Conservation (phyloP, 148 eudicot species). For the Hydrangea macrophylla region DNA sequence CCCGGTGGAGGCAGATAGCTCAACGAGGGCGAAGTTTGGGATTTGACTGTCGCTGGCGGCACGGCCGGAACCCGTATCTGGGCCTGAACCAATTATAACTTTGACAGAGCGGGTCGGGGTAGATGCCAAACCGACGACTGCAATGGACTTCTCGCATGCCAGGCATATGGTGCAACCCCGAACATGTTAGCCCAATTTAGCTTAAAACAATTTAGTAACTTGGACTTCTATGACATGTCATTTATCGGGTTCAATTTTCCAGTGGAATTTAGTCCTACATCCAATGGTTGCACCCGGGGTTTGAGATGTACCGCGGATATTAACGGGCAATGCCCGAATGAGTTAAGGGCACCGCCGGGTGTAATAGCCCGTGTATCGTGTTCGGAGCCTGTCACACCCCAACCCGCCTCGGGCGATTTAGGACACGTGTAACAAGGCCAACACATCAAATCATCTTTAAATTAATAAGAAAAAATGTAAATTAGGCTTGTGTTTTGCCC, state of each 20-base stretch:
- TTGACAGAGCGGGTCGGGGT: slow-evolving; percentile 30
- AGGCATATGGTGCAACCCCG: slow-evolving; percentile 33
- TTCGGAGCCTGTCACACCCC: too few relatives aligned
- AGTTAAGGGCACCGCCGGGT: slow-evolving; percentile 28
- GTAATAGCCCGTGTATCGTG: slow-evolving; percentile 42
- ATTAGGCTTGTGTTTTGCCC: too few relatives aligned
- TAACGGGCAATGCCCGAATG: slow-evolving; percentile 31
- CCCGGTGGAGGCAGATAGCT: slow-evolving; percentile 41
- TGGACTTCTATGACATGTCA: slow-evolving; percentile 51
- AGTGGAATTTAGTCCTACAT: slow-evolving; percentile 34
- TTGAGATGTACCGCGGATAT: slow-evolving; percentile 19
- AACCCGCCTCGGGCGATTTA: too few relatives aligned
- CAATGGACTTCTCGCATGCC: slow-evolving; percentile 37
- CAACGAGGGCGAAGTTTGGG: slow-evolving; percentile 25
- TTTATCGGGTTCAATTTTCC: slow-evolving; percentile 50
- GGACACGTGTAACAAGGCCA: too few relatives aligned
- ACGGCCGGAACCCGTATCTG: slow-evolving; percentile 44
- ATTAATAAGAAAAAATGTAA: too few relatives aligned
- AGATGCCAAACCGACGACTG: slow-evolving; percentile 53
- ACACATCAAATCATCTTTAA: too few relatives aligned
- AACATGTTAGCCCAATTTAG: slow-evolving; percentile 50
- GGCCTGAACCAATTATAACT: slow-evolving; percentile 48
- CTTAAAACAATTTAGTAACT: slow-evolving; percentile 26
- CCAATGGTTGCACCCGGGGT: slow-evolving; percentile 11
- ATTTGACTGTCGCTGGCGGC: slow-evolving; percentile 26